phyloP scores from a whole-genome alignment of 2,329 filamentous ascomycete genomes.

The Colletotrichum sp. region DNA sequence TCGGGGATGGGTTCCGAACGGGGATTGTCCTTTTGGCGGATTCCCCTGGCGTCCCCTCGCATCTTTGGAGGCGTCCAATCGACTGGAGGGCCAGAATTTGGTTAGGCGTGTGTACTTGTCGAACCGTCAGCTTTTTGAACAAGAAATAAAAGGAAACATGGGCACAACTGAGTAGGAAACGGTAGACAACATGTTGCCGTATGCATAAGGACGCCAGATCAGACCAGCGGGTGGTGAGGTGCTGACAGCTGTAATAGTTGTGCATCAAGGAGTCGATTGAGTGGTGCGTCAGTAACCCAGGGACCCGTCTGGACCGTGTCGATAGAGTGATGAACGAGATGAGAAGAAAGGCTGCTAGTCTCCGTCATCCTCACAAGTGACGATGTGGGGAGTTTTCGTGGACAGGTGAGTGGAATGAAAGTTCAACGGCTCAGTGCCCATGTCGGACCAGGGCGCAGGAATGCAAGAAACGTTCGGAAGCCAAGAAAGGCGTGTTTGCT shows the following conservation, averaged over 20 bases:
- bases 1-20: constrained; percentile 18
- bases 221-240: background rate
- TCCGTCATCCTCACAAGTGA: background rate
- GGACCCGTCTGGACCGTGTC: background rate
- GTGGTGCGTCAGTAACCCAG: background rate
- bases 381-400: background rate
- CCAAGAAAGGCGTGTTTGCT: constrained; percentile 12
- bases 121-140: background rate
- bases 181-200: background rate
- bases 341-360: background rate
- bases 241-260: background rate
- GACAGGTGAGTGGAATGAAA: background rate
- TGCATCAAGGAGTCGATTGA: background rate
- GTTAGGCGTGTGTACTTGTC: background rate
- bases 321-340: background rate
- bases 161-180: background rate
- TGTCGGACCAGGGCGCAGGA: background rate
- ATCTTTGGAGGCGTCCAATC: constrained; percentile 4
- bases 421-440: constrained; percentile 10
- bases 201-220: background rate
- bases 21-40: constrained; percentile 8
- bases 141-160: background rate
- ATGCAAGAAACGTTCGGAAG: constrained; percentile 4
- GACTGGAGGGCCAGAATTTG: background rate
- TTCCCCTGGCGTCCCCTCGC: constrained; percentile 7